Percentiles rank a stretch among this genome's conserved stretches.
Evolutionary conservation across 1,139 yeast genomes (phyloP).

Genomic region (Sugiyamaella paludigena): DNA sequence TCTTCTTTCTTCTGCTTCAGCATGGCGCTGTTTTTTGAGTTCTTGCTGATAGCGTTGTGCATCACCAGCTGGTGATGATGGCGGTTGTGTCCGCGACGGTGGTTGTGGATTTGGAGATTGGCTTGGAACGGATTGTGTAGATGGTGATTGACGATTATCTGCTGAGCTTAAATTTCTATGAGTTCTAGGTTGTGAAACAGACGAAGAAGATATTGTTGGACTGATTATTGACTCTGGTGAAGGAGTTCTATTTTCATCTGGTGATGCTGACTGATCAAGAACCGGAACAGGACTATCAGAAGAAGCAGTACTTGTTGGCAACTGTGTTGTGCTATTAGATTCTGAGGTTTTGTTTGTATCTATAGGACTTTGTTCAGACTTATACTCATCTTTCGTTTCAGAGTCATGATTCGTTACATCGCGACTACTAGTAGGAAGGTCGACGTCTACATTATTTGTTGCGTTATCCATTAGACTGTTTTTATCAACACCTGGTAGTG

Average conservation of each 20-base stretch:
- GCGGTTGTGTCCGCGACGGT: background rate
- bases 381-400: too few species aligned
- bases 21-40: constrained; percentile 41
- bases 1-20: constrained; percentile 51
- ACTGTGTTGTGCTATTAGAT: background rate
- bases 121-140: background rate
- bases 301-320: background rate
- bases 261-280: background rate
- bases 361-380: too few species aligned
- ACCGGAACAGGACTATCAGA: background rate
- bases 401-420: too few species aligned
- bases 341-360: too few species aligned
- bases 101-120: background rate
- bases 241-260: background rate
- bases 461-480: too few species aligned
- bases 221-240: background rate
- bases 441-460: too few species aligned
- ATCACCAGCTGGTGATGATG: background rate
- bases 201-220: background rate
- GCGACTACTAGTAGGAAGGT: too few species aligned
- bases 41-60: constrained; percentile 41
- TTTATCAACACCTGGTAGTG: too few species aligned
- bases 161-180: background rate
- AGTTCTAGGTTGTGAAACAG: background rate
- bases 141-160: too few species aligned